Evolutionary conservation across 1,284 basidiomycete species (phyloP).

Genomic region (Schizophyllum amplum): DNA sequence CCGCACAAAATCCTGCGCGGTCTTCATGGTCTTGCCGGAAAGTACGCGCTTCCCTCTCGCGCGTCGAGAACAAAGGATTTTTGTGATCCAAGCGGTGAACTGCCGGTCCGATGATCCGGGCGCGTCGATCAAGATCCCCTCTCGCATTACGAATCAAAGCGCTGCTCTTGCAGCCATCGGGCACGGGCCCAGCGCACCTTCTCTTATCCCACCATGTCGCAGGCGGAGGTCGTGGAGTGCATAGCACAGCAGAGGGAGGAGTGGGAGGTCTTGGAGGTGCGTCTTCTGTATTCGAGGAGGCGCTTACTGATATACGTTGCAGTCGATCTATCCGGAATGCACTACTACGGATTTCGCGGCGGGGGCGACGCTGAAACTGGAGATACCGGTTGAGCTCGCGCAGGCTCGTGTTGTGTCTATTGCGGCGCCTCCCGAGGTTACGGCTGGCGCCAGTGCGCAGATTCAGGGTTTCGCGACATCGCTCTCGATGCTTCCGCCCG

Average conservation of each 20-base stretch:
- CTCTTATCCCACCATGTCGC: neutral
- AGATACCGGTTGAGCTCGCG: conserved; percentile 56
- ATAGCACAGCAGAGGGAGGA: conserved; percentile 16
- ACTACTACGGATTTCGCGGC: conserved; percentile 34
- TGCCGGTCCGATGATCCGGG: neutral
- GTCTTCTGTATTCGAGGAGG: conserved; percentile 11
- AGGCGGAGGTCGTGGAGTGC: neutral
- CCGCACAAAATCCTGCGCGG: conserved; percentile 63
- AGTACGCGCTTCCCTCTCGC: neutral
- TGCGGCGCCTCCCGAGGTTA: conserved; percentile 17
- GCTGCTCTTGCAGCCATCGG: neutral
- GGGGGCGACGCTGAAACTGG: conserved; percentile 36
- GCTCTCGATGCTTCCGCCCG: conserved; percentile 47
- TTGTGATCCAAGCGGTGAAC: neutral
- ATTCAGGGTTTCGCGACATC: conserved; percentile 18
- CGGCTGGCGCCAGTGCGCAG: conserved; percentile 3
- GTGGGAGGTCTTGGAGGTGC: conserved; percentile 50
- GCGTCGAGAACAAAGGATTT: neutral
- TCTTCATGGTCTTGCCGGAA: conserved; percentile 15
- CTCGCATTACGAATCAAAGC: neutral
- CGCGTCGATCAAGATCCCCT: neutral
- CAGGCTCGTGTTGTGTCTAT: conserved; percentile 30
- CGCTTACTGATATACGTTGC: conserved; percentile 5
- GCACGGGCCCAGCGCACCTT: neutral
- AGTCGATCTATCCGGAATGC: conserved; percentile 72